These are phyloP conservation scores for Zygoascus flipseniorum DNA, from an alignment of 805 yeast species.

Conservation along the genomic window DNA sequence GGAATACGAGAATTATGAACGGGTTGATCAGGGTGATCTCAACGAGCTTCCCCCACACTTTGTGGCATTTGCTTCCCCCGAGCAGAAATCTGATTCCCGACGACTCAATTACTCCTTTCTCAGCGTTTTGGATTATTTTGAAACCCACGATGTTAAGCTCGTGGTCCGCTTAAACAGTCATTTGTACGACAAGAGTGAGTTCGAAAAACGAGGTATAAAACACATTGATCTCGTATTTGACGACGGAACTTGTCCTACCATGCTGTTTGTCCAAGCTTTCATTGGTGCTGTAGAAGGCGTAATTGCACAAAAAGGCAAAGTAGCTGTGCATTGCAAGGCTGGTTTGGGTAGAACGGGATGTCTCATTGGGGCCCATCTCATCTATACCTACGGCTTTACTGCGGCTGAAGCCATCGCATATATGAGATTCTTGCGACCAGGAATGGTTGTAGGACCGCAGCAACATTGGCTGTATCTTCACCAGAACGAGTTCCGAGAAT, in stretches of 20 bases:
- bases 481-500: slow-evolving; percentile 91
- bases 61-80: slow-evolving; percentile 97
- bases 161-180: slow-evolving; percentile 92
- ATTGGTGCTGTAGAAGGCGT: slow-evolving; percentile 92
- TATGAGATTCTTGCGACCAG: slow-evolving; percentile 94
- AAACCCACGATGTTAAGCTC: slow-evolving; percentile 63
- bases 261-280: slow-evolving; percentile 86
- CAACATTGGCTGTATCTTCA: slow-evolving; percentile 97
- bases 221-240: slow-evolving; percentile 96
- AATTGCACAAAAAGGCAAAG: slow-evolving; percentile 77
- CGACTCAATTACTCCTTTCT: slow-evolving; percentile 33
- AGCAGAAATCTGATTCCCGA: slow-evolving; percentile 27
- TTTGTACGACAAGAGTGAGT: slow-evolving; percentile 76
- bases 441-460: slow-evolving; percentile 99
- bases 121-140: slow-evolving; percentile 73
- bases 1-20: slow-evolving; percentile 87
- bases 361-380: slow-evolving; percentile 91
- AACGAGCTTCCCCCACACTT: slow-evolving; percentile 87
- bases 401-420: slow-evolving; percentile 95
- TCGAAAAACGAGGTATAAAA: slow-evolving; percentile 71
- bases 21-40: slow-evolving; percentile 96
- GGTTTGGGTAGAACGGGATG: slow-evolving; percentile 98
- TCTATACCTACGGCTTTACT: slow-evolving; percentile 93
- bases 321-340: slow-evolving; percentile 99
- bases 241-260: slow-evolving; percentile 95